Percentiles rank a stretch among this genome's conserved stretches.
Evolutionary conservation across 2,329 filamentous ascomycete genomes (phyloP).

Genomic region (Zopfia rhizophila): DNA sequence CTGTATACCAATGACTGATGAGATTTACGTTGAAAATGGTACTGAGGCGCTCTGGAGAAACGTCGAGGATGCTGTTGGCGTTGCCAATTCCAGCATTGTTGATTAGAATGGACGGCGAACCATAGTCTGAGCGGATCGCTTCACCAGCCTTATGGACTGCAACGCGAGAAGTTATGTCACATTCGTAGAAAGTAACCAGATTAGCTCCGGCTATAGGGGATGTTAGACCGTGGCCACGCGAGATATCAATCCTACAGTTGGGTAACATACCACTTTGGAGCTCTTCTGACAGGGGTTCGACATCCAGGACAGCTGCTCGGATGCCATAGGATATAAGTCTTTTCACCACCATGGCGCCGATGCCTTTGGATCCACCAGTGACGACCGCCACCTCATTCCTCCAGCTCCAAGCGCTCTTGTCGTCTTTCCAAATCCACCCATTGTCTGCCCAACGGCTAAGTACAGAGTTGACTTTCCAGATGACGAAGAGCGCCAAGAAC

Average conservation of each 20-base stretch:
- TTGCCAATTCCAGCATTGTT: slow-evolving; percentile 53
- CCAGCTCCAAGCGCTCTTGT: slow-evolving; percentile 44
- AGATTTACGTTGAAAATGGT: slow-evolving; percentile 48
- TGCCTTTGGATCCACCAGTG: slow-evolving; percentile 49
- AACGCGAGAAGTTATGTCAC: slow-evolving; percentile 45
- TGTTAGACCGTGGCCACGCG: slow-evolving; percentile 25
- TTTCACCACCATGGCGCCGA: slow-evolving; percentile 47
- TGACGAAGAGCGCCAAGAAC: slow-evolving; percentile 33
- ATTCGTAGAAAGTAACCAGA: slow-evolving; percentile 40
- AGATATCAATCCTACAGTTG: background rate
- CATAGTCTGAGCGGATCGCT: slow-evolving; percentile 44
- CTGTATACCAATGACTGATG: slow-evolving; percentile 49
- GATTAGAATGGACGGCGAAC: slow-evolving; percentile 45
- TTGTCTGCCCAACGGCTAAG: slow-evolving; percentile 48
- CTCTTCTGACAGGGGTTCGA: slow-evolving; percentile 40
- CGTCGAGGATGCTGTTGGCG: slow-evolving; percentile 44
- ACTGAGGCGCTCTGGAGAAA: slow-evolving; percentile 34
- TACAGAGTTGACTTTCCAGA: slow-evolving; percentile 36
- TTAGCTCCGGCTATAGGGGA: slow-evolving; percentile 29
- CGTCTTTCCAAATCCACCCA: slow-evolving; percentile 50
- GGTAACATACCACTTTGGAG: slow-evolving; percentile 37
- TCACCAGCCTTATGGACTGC: slow-evolving; percentile 41
- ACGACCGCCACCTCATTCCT: slow-evolving; percentile 46
- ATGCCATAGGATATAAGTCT: slow-evolving; percentile 42
- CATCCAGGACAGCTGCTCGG: slow-evolving; percentile 48